Evolutionary conservation across 208 protist genomes (phyloP), one percentile per base, ranked within the genome.

Genomic region (Leishmania guyanensis): DNA sequence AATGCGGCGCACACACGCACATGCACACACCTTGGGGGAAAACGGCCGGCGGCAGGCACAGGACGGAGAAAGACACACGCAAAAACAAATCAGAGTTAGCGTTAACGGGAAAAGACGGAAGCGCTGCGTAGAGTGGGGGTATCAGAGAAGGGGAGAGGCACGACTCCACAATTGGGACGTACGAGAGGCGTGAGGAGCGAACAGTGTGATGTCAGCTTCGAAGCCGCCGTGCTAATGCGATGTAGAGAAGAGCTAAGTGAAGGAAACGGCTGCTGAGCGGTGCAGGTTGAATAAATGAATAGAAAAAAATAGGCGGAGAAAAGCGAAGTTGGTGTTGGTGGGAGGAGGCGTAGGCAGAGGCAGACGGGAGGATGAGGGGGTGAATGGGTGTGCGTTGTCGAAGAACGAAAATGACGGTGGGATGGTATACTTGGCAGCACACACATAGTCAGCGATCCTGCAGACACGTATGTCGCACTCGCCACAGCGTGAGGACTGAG

Each of bases 241-340:
- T 14, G 33, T 51, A 43, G 75, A 58, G 48, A 48, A n/a, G 22
- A n/a, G 36, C 39, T 0, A n/a, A 10, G 39, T 71, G 66, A 20
- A 14, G 12, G 22, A 22, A n/a, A 10, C 39, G 26, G 17, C 20
- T 68, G 17, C 29, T 71, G 29, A 46, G 39, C 20, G 6, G 5
- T 3, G 39, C 5, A 17, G 16, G 14, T 48, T 9, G 8, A 20
- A 50, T 71, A 48, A 26, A 16, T 4, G 50, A 64, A 0, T 4
- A 5, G 36, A 60, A 80, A 80, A 64, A 16, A 64, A n/a, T 20
- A 74, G 58, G 36, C 43, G 26, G 56, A 68, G 9, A 74, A 56
- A 39, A 36, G 50, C 20, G 22, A 50, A 65, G 43, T 51, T 43
- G 48, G 39, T 71, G 62, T 26, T 20, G 43, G 66, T 20, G 22